Conservation (phyloP, 768 basidiomycete species). For the Kwoniella pini region DNA sequence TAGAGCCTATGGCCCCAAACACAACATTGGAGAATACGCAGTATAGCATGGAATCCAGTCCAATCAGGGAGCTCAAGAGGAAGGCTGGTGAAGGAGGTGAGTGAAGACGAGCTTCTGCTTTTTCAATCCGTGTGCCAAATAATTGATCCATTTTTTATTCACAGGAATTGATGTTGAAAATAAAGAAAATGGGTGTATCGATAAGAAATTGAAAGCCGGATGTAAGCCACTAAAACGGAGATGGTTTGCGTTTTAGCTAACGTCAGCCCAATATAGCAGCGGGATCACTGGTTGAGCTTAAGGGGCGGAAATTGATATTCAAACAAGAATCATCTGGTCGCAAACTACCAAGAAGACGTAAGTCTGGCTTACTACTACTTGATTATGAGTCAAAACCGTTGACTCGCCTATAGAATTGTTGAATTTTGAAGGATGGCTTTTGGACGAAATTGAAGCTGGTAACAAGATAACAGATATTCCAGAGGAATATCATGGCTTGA, state of each 20-base stretch:
- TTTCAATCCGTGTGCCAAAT: neutral
- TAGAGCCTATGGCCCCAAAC: constrained; percentile 28
- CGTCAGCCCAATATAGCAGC: neutral
- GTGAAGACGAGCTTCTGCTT: neutral
- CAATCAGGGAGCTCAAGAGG: constrained; percentile 16
- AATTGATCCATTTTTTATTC: neutral
- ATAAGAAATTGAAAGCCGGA: constrained; percentile 29
- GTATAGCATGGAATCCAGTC: constrained; percentile 3
- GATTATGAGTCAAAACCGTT: too few species aligned
- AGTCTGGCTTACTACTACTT: too few species aligned
- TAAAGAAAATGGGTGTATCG: constrained; percentile 21
- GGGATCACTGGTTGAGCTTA: constrained; percentile 32
- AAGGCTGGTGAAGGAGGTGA: constrained; percentile 20
- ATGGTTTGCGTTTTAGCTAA: neutral
- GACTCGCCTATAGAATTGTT: constrained; percentile 32
- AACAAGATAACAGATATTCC: constrained; percentile 24
- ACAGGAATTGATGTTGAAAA: constrained; percentile 7
- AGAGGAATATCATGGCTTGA: constrained; percentile 29
- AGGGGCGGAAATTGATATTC: constrained; percentile 33
- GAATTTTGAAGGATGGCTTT: constrained; percentile 29
- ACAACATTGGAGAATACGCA: constrained; percentile 16
- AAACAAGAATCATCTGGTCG: constrained; percentile 22
- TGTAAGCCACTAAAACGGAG: constrained; percentile 8
- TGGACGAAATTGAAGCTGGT: constrained; percentile 36
- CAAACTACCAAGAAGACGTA: constrained; percentile 29